Base-by-base conservation (phyloP, 768 basidiomycete species). In the Tulasnella sp. region DNA sequence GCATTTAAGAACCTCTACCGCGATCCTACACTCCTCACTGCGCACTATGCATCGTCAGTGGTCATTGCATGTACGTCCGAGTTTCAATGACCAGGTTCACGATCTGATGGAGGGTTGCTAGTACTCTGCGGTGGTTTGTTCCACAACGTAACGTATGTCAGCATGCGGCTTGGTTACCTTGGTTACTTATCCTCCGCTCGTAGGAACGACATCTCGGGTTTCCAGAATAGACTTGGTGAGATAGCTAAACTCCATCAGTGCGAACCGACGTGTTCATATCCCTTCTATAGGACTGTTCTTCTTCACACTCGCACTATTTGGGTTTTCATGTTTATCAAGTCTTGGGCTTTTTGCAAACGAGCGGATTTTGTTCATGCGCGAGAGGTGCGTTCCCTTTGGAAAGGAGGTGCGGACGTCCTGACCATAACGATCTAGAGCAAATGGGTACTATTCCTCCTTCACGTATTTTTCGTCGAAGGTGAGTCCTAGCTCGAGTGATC, bases 1-100 rank as follows among this genome's bases (percentile, higher is more conserved):
- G 92, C 94, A 19, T 98, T 99, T 77, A 98, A 98, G 78, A 98
- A 98, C 66, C 69, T 99, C 59, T 98, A 99, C 68, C 76, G 94
- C 23, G 91, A 99, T 65, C 94, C 94, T 0, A 84, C 92, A 46
- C 69, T 99, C 55, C 75, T 99, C 74, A 77, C 82, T 2, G 84
- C 92, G 6, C 96, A 99, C 71, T 99, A 98, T 70, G 65, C 82
- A 40, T 82, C 88, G 6, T 81, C 92, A 1, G 79, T 98, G 62
- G 76, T 74, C 4, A 75, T 97, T 55, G 96, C 94, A 11, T 63
- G 93, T 88, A 67, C 74, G 85, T 76, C 5, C 4, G 8, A 19
- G 17, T 43, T 35, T 45, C 39, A 11, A 39, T 12, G 5, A 42
- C 19, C 21, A 19, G 21, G 19, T 27, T 19, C 59, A 34, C 21